These are phyloP conservation scores for Telfairia occidentalis DNA, from an alignment of 331 rosid genomes.

Conservation along the genomic window DNA sequence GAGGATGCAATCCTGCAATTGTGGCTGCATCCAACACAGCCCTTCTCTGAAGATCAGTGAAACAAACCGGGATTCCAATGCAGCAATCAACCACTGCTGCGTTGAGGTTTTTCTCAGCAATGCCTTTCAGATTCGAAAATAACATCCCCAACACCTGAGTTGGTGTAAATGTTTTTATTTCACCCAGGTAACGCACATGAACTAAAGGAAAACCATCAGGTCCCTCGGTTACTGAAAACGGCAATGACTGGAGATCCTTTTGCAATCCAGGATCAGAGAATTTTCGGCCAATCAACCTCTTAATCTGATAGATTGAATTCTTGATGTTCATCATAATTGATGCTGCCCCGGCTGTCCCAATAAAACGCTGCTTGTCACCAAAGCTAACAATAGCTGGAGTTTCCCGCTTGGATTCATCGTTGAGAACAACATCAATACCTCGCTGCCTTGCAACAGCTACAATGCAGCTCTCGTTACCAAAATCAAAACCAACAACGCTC, in stretches of 20 bases:
- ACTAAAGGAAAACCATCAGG: conserved; percentile 83
- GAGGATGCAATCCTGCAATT: conserved; percentile 87
- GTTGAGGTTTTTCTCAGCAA: conserved; percentile 72
- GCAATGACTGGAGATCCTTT: conserved; percentile 59
- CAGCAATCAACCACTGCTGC: conserved; percentile 89
- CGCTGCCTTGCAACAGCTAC: conserved; percentile 96
- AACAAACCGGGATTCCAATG: conserved; percentile 84
- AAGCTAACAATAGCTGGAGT: conserved; percentile 89
- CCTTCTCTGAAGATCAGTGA: conserved; percentile 88
- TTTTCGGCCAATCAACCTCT: conserved; percentile 54
- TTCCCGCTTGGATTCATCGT: conserved; percentile 91
- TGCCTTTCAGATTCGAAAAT: conserved; percentile 62
- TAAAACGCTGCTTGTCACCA: conserved; percentile 82
- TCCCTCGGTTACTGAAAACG: conserved; percentile 61
- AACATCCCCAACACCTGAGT: conserved; percentile 82
- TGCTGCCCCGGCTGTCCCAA: conserved; percentile 93
- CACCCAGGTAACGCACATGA: conserved; percentile 67
- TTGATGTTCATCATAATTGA: conserved; percentile 90
- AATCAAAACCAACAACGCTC: conserved; percentile 97
- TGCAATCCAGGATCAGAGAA: conserved; percentile 75
- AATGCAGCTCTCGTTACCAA: conserved; percentile 90
- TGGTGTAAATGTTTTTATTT: conserved; percentile 51
- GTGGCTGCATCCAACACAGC: conserved; percentile 85
- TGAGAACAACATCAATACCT: conserved; percentile 89
- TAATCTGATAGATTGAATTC: conserved; percentile 74